Evolutionary conservation across 2,329 filamentous ascomycete species (phyloP).

Genomic region (Plenodomus biglobosus): DNA sequence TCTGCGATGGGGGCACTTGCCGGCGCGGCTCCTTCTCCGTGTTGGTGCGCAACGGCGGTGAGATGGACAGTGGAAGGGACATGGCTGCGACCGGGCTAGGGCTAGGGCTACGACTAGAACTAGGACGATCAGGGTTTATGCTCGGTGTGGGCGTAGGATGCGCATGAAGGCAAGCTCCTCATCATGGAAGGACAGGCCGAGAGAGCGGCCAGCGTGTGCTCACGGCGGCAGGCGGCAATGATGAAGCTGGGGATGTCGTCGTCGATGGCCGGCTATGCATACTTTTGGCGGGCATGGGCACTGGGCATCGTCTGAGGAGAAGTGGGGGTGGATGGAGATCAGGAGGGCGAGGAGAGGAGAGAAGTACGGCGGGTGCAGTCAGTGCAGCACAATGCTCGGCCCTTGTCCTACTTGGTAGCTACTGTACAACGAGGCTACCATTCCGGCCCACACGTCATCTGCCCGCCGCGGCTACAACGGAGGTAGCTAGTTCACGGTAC

Average conservation of each 20-base stretch:
- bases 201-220: conserved; percentile 20
- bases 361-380: neutral
- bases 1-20: conserved; percentile 30
- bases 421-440: too few relatives aligned
- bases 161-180: conserved; percentile 14
- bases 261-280: conserved; percentile 21
- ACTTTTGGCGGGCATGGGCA: conserved; percentile 9
- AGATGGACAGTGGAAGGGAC: conserved; percentile 22
- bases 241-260: conserved; percentile 2
- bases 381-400: too few relatives aligned
- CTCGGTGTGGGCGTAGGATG: conserved; percentile 6
- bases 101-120: too few relatives aligned
- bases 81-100: conserved; percentile 11
- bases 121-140: conserved; percentile 3
- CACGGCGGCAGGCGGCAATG: conserved; percentile 11
- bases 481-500: neutral
- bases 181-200: conserved; percentile 24
- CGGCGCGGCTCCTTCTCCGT: conserved; percentile 34
- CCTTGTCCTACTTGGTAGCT: too few relatives aligned
- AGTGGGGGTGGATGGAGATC: neutral
- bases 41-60: conserved; percentile 16
- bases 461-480: conserved; percentile 9
- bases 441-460: conserved; percentile 32
- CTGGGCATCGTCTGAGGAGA: conserved; percentile 8
- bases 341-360: neutral